Evolutionary conservation across 108 stramenopile genomes (phyloP).

Genomic region (Cyclostephanos tholiformis): DNA sequence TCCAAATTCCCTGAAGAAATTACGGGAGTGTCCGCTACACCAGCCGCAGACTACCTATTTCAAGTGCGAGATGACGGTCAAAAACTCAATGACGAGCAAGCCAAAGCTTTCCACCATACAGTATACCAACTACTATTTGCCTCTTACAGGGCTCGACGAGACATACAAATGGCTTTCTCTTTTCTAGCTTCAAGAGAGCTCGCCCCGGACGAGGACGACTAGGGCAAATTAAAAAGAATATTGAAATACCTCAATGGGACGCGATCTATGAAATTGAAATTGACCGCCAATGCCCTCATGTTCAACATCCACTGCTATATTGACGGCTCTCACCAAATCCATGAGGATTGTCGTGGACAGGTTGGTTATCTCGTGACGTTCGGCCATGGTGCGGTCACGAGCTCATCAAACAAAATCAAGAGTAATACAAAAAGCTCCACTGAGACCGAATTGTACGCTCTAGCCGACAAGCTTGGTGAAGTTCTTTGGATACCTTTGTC

Average conservation of each 20-base stretch:
- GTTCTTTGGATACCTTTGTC: conserved; percentile 53
- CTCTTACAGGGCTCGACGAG: too few relatives aligned
- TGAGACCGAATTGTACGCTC: not conserved
- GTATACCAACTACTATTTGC: conserved; percentile 10
- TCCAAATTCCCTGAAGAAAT: conserved; percentile 1
- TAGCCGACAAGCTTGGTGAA: conserved; percentile 29
- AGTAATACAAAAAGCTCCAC: conserved; percentile 38
- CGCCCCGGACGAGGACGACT: conserved; percentile 35
- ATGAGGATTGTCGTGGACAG: conserved; percentile 55
- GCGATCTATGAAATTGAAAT: conserved; percentile 6
- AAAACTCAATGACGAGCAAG: not conserved
- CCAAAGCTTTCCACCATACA: not conserved
- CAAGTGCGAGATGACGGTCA: not conserved
- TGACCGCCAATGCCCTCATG: not conserved
- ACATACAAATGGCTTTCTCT: conserved; percentile 19
- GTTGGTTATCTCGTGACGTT: conserved; percentile 49
- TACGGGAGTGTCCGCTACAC: not conserved
- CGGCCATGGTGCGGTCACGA: conserved; percentile 34
- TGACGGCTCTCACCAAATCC: too few relatives aligned
- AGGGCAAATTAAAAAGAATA: too few relatives aligned
- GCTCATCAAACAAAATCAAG: conserved; percentile 41
- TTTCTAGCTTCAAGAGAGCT: too few relatives aligned
- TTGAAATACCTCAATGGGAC: conserved; percentile 20
- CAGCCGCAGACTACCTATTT: not conserved
- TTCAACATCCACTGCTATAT: conserved; percentile 23